Percentiles rank a stretch among this genome's conserved stretches.
Evolutionary conservation across 164 flowering plant species (phyloP).

Genomic region (Euptelea pleiosperma): DNA sequence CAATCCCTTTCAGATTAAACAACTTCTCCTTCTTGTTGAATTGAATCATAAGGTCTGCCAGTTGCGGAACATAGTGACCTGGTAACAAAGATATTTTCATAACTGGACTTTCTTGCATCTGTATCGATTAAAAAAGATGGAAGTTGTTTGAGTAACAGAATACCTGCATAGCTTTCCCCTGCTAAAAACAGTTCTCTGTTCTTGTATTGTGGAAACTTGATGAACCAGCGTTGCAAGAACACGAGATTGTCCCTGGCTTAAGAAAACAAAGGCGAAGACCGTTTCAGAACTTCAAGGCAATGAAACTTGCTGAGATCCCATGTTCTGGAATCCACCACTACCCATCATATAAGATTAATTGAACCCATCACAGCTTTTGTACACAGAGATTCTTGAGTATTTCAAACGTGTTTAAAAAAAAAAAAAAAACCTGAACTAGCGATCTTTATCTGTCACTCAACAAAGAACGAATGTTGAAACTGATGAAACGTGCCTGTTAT

Average conservation of each 20-base stretch:
- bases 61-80: constrained; percentile 94
- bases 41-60: constrained; percentile 66
- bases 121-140: neutral
- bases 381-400: too few relatives aligned
- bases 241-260: constrained; percentile 62
- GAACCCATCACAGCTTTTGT: neutral
- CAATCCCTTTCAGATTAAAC: constrained; percentile 90
- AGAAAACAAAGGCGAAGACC: constrained; percentile 21
- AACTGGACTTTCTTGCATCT: neutral
- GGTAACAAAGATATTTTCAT: neutral
- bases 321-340: neutral
- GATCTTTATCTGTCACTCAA: too few relatives aligned
- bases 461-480: neutral
- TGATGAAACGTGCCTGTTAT: constrained; percentile 51
- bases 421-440: too few relatives aligned
- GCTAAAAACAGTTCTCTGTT: constrained; percentile 54
- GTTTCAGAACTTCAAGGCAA: neutral
- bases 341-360: neutral
- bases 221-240: constrained; percentile 59
- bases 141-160: neutral
- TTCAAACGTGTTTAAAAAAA: too few relatives aligned
- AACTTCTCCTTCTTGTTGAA: constrained; percentile 55
- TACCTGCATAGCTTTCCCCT: constrained; percentile 84
- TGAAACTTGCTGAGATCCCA: neutral
- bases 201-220: constrained; percentile 56